These are phyloP conservation scores for Phytophthora meadii DNA, from an alignment of 352 stramenopile species.

Conservation along the genomic window DNA sequence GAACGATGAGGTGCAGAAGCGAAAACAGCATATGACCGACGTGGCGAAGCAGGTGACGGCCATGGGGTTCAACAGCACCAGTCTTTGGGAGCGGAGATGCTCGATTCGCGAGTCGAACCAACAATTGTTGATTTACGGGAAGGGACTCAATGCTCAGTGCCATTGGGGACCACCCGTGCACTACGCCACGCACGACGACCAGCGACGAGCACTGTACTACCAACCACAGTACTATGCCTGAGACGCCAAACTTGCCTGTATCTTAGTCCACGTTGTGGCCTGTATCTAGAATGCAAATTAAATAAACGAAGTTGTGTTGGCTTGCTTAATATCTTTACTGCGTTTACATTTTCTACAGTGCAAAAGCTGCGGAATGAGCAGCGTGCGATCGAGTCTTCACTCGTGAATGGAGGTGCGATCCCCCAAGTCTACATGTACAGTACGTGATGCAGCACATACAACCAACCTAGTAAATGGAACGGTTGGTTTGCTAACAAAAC, in stretches of 20 bases:
- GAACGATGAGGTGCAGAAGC: slow-evolving; percentile 6
- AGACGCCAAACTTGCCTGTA: not conserved
- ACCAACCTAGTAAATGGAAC: too few species aligned
- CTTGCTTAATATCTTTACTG: not conserved
- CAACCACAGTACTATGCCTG: slow-evolving; percentile 24
- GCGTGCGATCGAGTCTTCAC: too few species aligned
- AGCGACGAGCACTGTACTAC: slow-evolving; percentile 19
- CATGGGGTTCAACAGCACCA: slow-evolving; percentile 33
- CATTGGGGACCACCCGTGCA: slow-evolving; percentile 22
- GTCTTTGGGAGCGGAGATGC: slow-evolving; percentile 43
- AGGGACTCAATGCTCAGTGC: not conserved
- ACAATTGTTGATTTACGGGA: not conserved
- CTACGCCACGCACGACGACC: slow-evolving; percentile 4
- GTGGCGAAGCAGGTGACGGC: slow-evolving; percentile 23
- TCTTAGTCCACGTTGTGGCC: not conserved
- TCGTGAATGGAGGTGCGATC: not conserved
- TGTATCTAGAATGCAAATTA: not conserved
- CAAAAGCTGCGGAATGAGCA: not conserved
- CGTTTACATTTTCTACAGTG: not conserved
- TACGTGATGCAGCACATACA: too few species aligned
- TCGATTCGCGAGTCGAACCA: slow-evolving; percentile 8
- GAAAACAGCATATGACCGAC: slow-evolving; percentile 18
- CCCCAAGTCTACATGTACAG: not conserved
- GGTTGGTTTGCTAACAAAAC: too few species aligned
- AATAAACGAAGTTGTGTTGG: not conserved